Conservation (phyloP, 2,329 filamentous ascomycete species). For the Aspergillus novoparasiticus region DNA sequence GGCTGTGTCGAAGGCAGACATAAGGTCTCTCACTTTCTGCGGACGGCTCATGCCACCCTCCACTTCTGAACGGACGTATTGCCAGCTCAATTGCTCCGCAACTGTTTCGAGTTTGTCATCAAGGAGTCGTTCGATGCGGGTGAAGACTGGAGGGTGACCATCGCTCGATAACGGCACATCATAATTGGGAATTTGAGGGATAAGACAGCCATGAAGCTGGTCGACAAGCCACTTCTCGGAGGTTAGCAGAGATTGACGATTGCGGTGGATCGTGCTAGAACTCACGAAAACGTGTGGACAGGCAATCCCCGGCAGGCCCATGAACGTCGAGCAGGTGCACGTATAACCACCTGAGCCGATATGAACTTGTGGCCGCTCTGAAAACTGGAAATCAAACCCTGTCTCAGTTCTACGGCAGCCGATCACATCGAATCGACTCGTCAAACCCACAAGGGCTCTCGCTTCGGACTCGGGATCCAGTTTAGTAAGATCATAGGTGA, state of each 20-base stretch:
- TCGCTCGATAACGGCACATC: conserved; percentile 34
- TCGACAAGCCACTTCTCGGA: conserved; percentile 45
- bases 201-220: conserved; percentile 40
- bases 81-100: conserved; percentile 38
- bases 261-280: conserved; percentile 4
- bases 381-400: conserved; percentile 42
- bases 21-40: conserved; percentile 46
- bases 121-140: conserved; percentile 36
- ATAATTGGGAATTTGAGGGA: conserved; percentile 29
- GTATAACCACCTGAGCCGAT: conserved; percentile 31
- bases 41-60: conserved; percentile 38
- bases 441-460: conserved; percentile 38
- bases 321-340: conserved; percentile 42
- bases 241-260: conserved; percentile 11
- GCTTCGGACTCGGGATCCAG: conserved; percentile 34
- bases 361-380: conserved; percentile 38
- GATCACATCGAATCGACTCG: conserved; percentile 36
- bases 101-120: conserved; percentile 35
- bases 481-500: conserved; percentile 37
- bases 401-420: conserved; percentile 32
- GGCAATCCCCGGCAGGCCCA: conserved; percentile 31
- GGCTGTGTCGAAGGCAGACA: conserved; percentile 47
- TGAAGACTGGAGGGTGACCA: conserved; percentile 34
- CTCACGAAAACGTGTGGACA: conserved; percentile 49
- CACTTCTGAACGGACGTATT: conserved; percentile 31